These are phyloP conservation scores for baker's yeast (Saccharomyces cerevisiae) DNA, from an alignment of 805 yeast genomes.

Conservation along the genomic window DNA sequence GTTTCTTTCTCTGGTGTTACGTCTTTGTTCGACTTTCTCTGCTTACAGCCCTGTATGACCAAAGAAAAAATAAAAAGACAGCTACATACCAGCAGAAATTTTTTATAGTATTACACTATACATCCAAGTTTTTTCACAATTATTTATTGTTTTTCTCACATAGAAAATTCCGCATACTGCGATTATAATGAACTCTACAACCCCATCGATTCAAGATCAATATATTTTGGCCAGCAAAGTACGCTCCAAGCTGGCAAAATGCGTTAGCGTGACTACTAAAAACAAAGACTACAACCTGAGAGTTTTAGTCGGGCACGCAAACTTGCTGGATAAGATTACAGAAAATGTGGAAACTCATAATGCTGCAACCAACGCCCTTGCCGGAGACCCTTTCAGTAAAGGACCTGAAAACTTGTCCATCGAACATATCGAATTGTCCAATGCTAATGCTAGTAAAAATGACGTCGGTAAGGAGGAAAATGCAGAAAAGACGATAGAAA, in stretches of 20 bases:
- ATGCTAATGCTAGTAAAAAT: background rate
- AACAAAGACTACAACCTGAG: slow-evolving; percentile 23
- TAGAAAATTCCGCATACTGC: background rate
- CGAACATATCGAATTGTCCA: background rate
- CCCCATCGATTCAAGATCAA: slow-evolving; percentile 1
- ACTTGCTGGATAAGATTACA: slow-evolving; percentile 24
- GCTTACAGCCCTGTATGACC: background rate
- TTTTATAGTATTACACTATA: background rate
- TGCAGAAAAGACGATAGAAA: slow-evolving; percentile 3
- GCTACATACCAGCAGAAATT: background rate
- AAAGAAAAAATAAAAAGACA: background rate
- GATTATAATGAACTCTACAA: background rate
- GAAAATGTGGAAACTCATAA: slow-evolving; percentile 12
- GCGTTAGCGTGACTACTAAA: slow-evolving; percentile 11
- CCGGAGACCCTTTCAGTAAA: background rate
- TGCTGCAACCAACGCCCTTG: background rate
- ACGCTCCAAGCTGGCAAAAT: slow-evolving; percentile 15
- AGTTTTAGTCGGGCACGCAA: slow-evolving; percentile 29
- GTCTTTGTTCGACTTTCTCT: background rate
- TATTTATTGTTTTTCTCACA: background rate
- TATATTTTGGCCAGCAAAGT: slow-evolving; percentile 16
- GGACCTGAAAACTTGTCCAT: background rate
- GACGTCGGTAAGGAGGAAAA: slow-evolving; percentile 3
- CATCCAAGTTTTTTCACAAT: background rate
- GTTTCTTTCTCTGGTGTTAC: background rate